phyloP scores from a whole-genome alignment of 2,329 filamentous ascomycete genomes.

The Ascochyta lentis region DNA sequence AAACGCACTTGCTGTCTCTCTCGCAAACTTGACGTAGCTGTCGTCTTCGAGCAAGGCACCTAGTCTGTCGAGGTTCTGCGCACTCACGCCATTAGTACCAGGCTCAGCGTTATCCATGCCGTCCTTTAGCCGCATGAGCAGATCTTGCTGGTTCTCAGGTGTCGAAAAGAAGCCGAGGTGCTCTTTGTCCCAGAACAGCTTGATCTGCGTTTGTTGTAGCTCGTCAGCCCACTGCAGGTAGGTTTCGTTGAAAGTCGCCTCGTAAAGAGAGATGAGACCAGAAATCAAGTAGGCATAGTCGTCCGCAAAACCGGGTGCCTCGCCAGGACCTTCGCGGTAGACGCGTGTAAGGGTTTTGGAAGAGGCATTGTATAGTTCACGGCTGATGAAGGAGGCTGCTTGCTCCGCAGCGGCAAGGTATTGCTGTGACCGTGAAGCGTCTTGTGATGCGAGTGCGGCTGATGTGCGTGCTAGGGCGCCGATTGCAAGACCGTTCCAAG shows the following conservation, averaged over 20 bases:
- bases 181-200: constrained; percentile 75
- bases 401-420: constrained; percentile 72
- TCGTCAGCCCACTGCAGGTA: constrained; percentile 82
- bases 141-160: constrained; percentile 65
- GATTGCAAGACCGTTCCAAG: constrained; percentile 89
- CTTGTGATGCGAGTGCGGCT: constrained; percentile 68
- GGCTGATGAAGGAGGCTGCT: constrained; percentile 74
- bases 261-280: constrained; percentile 83
- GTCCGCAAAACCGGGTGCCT: constrained; percentile 80
- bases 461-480: constrained; percentile 78
- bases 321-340: constrained; percentile 71
- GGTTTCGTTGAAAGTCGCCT: constrained; percentile 76
- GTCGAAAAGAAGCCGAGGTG: constrained; percentile 76
- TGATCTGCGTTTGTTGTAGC: constrained; percentile 78
- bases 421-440: constrained; percentile 62
- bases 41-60: constrained; percentile 71
- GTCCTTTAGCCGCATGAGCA: constrained; percentile 88
- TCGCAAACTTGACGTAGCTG: constrained; percentile 68
- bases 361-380: constrained; percentile 72
- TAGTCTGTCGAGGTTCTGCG: constrained; percentile 84
- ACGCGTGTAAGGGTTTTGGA: constrained; percentile 73
- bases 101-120: constrained; percentile 94
- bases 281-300: constrained; percentile 91
- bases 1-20: constrained; percentile 81
- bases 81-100: constrained; percentile 87